A percentile compares a stretch with the other conserved stretches of the same genome.
These are phyloP conservation scores for Tricholoma sp. DNA, from an alignment of 768 basidiomycete species.

Conservation along the genomic window DNA sequence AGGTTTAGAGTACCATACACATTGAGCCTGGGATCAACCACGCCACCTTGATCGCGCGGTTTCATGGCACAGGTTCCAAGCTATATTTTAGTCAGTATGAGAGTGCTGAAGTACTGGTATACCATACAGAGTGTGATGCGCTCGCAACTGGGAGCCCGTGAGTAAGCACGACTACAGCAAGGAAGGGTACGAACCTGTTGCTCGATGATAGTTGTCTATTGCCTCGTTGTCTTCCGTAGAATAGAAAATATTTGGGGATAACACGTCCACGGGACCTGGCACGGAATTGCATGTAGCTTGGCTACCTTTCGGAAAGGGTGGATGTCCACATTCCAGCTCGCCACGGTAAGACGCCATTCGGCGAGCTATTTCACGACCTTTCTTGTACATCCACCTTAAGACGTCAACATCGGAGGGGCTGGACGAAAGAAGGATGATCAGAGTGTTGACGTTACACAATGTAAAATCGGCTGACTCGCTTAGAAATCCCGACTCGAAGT, in stretches of 20 bases:
- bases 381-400: conserved; percentile 51
- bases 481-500: conserved; percentile 43
- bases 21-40: no score
- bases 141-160: no score
- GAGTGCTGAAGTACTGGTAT: no score
- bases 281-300: conserved; percentile 20
- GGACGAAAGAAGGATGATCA: not conserved
- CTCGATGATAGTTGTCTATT: no score
- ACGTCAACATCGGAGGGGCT: conserved; percentile 41
- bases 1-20: no score
- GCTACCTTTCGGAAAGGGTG: conserved; percentile 30
- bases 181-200: no score
- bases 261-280: conserved; percentile 26
- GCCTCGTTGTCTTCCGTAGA: conserved; percentile 30
- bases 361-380: conserved; percentile 45
- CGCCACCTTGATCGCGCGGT: no score
- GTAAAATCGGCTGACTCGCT: conserved; percentile 28
- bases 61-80: no score
- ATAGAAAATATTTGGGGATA: conserved; percentile 34
- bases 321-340: conserved; percentile 24
- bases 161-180: no score
- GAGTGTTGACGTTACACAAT: not conserved
- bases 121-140: no score
- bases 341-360: conserved; percentile 45
- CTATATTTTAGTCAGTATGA: not conserved